These are phyloP conservation scores for Ottelia alismoides DNA, from an alignment of 106 monocot species.

Conservation along the genomic window DNA sequence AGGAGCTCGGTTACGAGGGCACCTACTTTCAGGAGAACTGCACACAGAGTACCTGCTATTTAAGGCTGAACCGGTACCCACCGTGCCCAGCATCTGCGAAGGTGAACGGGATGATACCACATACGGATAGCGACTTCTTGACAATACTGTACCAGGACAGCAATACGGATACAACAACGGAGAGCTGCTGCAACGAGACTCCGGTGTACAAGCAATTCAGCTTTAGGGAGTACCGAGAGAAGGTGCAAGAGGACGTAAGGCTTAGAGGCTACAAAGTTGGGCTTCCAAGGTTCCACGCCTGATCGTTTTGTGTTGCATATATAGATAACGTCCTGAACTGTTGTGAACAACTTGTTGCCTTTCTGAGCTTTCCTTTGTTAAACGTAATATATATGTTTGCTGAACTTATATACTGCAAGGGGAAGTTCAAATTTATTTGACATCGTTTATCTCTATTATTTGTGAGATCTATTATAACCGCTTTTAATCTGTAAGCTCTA, in stretches of 20 bases:
- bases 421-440: too few relatives aligned
- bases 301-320: too few relatives aligned
- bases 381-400: too few relatives aligned
- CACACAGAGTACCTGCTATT: constrained; percentile 25
- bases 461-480: too few relatives aligned
- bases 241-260: constrained; percentile 41
- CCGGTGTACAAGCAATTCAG: constrained; percentile 32
- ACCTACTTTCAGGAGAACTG: constrained; percentile 10
- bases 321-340: too few relatives aligned
- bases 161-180: constrained; percentile 26
- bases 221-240: constrained; percentile 37
- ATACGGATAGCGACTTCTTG: constrained; percentile 56
- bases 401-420: too few relatives aligned
- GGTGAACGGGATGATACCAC: constrained; percentile 29
- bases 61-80: constrained; percentile 47
- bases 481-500: too few relatives aligned
- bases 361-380: too few relatives aligned
- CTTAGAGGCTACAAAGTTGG: constrained; percentile 35
- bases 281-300: constrained; percentile 38
- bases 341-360: too few relatives aligned
- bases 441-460: too few relatives aligned
- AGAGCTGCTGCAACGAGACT: constrained; percentile 4
- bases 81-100: constrained; percentile 9
- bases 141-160: constrained; percentile 45
- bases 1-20: constrained; percentile 9